Evolutionary conservation across 208 protist genomes (phyloP).

Genomic region (Leishmania lainsoni): DNA sequence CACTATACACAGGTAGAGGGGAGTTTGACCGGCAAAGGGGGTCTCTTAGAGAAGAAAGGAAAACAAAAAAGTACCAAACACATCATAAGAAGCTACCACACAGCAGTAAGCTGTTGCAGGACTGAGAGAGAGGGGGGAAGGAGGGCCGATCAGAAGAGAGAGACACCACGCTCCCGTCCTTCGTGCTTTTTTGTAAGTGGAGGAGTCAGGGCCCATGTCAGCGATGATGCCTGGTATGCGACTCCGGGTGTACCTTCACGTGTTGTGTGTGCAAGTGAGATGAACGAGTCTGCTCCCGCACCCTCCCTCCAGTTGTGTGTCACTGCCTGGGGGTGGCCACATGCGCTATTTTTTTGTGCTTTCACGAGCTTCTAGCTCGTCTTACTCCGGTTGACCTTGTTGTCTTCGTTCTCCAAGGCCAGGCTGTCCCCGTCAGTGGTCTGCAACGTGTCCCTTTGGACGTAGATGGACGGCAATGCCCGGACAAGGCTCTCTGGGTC

Average conservation of each 20-base stretch:
- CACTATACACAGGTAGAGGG: background rate
- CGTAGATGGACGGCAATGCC: conserved; percentile 21
- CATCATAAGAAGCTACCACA: background rate
- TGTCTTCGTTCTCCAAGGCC: background rate
- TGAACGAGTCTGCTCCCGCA: background rate
- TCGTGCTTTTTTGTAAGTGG: background rate
- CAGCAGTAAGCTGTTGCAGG: background rate
- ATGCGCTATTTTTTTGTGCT: background rate
- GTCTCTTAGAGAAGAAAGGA: background rate
- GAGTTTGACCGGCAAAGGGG: background rate
- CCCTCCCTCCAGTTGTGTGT: background rate
- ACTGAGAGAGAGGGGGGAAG: background rate
- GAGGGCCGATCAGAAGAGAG: background rate
- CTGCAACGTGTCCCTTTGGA: conserved; percentile 21
- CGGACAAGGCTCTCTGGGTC: conserved; percentile 28
- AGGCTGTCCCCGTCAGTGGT: conserved; percentile 18
- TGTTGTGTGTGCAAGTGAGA: background rate
- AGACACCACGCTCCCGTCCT: background rate
- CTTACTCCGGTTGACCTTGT: background rate
- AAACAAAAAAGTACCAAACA: background rate
- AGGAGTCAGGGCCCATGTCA: background rate
- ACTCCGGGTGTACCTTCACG: background rate
- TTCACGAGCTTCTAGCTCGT: background rate
- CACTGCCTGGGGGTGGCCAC: background rate
- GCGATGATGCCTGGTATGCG: background rate